Evolutionary conservation across 768 basidiomycete genomes (phyloP).

Genomic region (Coprinopsis marcescibilis): DNA sequence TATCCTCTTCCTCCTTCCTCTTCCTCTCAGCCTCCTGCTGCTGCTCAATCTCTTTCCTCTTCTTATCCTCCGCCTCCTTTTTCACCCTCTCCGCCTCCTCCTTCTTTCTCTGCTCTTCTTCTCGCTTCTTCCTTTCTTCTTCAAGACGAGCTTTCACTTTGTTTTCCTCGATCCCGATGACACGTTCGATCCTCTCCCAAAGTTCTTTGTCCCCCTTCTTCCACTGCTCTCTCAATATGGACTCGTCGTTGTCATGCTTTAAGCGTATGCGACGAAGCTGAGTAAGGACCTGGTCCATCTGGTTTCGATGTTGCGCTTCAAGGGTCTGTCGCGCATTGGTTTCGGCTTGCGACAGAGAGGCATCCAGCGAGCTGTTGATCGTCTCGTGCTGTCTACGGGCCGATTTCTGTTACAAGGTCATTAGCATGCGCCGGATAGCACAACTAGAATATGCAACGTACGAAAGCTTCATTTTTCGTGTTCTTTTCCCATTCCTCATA

Average conservation of each 20-base stretch:
- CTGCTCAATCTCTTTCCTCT: constrained; percentile 33
- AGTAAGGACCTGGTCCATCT: constrained; percentile 46
- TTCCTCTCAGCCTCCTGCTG: constrained; percentile 31
- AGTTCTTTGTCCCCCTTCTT: constrained; percentile 47
- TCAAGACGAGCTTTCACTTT: constrained; percentile 47
- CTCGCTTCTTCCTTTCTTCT: constrained; percentile 46
- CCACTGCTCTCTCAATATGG: constrained; percentile 38
- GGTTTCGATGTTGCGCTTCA: constrained; percentile 37
- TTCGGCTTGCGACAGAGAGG: constrained; percentile 12
- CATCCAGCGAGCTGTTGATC: constrained; percentile 26
- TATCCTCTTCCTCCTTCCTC: constrained; percentile 28
- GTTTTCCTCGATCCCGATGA: constrained; percentile 60
- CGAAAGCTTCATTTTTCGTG: constrained; percentile 46
- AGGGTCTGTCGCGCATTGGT: constrained; percentile 22
- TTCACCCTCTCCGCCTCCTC: constrained; percentile 36
- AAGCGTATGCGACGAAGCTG: constrained; percentile 38
- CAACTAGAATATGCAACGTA: constrained; percentile 21
- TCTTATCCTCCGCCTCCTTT: constrained; percentile 44
- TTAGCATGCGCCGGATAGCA: not conserved
- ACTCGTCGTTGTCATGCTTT: constrained; percentile 41
- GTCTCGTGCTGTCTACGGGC: constrained; percentile 38
- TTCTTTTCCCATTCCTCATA: constrained; percentile 55
- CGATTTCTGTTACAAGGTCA: constrained; percentile 34
- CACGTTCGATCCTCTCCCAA: constrained; percentile 55
- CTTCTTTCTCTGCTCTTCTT: constrained; percentile 41